Percentiles rank a stretch among this genome's conserved stretches.
Conservation (phyloP, 371 early-diverging fungal species). For the Mortierella sp. region DNA sequence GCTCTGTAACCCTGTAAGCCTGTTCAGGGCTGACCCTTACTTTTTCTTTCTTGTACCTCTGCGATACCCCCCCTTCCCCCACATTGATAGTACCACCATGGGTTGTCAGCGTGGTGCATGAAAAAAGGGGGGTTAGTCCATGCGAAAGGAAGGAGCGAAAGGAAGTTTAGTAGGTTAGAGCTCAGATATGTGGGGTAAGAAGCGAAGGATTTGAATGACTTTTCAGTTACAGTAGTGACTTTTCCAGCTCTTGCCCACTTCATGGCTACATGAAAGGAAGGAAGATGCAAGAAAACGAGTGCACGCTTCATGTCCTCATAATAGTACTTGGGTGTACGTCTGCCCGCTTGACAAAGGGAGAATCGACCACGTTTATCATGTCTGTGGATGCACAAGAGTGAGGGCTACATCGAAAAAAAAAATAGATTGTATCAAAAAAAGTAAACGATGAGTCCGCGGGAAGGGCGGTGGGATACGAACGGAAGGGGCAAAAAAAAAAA, state of each 20-base stretch:
- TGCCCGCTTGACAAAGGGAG: no score
- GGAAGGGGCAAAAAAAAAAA: not conserved
- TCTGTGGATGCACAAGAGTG: no score
- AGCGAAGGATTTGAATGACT: no score
- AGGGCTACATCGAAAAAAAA: not conserved
- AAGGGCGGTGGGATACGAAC: not conserved
- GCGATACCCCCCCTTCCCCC: not conserved
- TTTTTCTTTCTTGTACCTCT: not conserved
- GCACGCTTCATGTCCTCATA: no score
- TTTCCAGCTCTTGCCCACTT: no score
- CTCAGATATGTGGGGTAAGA: not conserved
- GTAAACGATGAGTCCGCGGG: not conserved
- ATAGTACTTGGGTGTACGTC: no score
- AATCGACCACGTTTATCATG: no score
- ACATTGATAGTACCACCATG: slow-evolving; percentile 1
- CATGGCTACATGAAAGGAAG: no score
- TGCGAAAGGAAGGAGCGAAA: not conserved
- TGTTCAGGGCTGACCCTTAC: no score
- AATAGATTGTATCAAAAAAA: not conserved
- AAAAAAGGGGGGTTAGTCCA: not conserved
- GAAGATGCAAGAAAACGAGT: no score
- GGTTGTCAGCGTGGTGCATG: not conserved
- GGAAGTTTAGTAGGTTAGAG: not conserved
- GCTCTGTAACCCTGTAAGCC: no score
- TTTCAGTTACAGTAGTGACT: no score